Percentiles rank a stretch among this genome's conserved stretches.
These are phyloP conservation scores for Heimioporus sp. DNA, from an alignment of 768 basidiomycete genomes.

Conservation along the genomic window DNA sequence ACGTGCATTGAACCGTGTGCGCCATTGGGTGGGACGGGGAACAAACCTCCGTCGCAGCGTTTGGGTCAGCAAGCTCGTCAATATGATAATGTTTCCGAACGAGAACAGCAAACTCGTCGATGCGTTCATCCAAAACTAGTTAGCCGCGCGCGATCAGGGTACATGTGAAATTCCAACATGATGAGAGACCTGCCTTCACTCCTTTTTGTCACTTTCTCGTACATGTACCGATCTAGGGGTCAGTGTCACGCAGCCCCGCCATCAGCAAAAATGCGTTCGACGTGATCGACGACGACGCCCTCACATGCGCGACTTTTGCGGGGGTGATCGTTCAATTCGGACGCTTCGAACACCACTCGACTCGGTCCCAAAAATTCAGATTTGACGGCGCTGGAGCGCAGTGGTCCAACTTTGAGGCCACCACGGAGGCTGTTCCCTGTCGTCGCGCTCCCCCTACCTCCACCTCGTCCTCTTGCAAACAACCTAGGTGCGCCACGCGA, in stretches of 20 bases:
- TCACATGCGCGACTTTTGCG: conserved; percentile 56
- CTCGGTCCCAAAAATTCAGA: conserved; percentile 20
- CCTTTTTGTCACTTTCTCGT: conserved; percentile 82
- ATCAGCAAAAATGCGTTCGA: not conserved
- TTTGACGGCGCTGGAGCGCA: conserved; percentile 14
- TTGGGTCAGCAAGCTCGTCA: conserved; percentile 76
- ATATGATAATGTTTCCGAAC: conserved; percentile 69
- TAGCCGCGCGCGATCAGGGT: not conserved
- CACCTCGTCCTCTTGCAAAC: conserved; percentile 14
- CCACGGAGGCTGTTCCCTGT: conserved; percentile 6
- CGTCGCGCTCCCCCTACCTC: not conserved
- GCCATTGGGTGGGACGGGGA: not conserved
- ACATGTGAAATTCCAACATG: not conserved
- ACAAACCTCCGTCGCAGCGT: conserved; percentile 50
- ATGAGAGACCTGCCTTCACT: conserved; percentile 60
- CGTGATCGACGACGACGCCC: conserved; percentile 17
- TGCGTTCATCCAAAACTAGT: conserved; percentile 78
- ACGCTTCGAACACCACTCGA: conserved; percentile 30
- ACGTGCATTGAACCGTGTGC: not conserved
- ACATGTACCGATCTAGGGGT: conserved; percentile 83
- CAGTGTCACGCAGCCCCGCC: not conserved
- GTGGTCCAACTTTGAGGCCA: conserved; percentile 14
- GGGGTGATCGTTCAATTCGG: conserved; percentile 26
- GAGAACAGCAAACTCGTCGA: conserved; percentile 81
- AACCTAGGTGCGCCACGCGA: conserved; percentile 17